phyloP scores from a whole-genome alignment of 2,329 filamentous ascomycete genomes.

The Colletotrichum coccodes region DNA sequence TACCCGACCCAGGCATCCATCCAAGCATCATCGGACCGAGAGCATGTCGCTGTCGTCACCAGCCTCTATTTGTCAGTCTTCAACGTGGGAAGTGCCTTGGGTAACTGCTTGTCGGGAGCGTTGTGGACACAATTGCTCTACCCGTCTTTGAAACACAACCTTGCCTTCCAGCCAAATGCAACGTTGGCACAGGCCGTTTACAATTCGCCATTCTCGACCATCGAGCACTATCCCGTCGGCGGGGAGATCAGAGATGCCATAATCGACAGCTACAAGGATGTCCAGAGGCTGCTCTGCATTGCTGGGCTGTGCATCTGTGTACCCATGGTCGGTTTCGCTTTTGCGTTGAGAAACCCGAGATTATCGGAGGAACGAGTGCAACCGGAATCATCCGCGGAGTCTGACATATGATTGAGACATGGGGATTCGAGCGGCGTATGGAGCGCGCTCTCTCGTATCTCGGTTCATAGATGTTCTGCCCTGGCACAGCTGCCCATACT shows the following conservation, averaged over 20 bases:
- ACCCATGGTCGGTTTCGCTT: conserved; percentile 35
- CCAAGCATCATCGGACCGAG: conserved; percentile 48
- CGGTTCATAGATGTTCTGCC: too few species aligned
- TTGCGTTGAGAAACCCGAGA: conserved; percentile 35
- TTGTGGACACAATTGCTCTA: conserved; percentile 55
- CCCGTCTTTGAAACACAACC: conserved; percentile 41
- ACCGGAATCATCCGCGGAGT: conserved; percentile 5
- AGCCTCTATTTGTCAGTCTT: conserved; percentile 52
- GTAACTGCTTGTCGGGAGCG: conserved; percentile 51
- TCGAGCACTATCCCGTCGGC: conserved; percentile 44
- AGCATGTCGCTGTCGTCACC: conserved; percentile 51
- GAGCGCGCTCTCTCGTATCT: too few species aligned
- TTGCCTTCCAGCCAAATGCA: conserved; percentile 46
- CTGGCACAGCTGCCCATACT: too few species aligned
- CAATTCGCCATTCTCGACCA: conserved; percentile 46
- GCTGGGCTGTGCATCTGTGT: conserved; percentile 36
- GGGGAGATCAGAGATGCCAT: conserved; percentile 28
- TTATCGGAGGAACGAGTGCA: conserved; percentile 29
- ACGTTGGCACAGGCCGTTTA: conserved; percentile 49
- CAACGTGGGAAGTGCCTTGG: conserved; percentile 53
- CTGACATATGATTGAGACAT: neutral
- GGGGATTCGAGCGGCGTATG: too few species aligned
- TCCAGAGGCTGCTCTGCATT: conserved; percentile 34
- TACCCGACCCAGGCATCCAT: conserved; percentile 53
- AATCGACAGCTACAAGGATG: conserved; percentile 33